Percentiles rank a stretch among this genome's conserved stretches.
phyloP scores from a whole-genome alignment of 2,329 filamentous ascomycete genomes.

The Colletotrichum shisoi region DNA sequence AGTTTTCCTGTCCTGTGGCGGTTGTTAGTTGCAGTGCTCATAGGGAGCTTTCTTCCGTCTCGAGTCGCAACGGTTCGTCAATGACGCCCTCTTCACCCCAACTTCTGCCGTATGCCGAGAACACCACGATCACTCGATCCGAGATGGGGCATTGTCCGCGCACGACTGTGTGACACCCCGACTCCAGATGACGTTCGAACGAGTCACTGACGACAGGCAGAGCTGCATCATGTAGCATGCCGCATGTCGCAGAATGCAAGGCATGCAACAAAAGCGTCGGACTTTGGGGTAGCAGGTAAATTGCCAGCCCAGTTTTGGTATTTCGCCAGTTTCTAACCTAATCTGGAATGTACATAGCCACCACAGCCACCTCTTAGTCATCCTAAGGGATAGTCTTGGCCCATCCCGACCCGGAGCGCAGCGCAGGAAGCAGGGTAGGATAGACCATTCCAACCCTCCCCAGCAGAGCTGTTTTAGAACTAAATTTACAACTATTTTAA shows the following conservation, averaged over 20 bases:
- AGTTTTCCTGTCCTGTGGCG: background rate
- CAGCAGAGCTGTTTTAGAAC: too few relatives aligned
- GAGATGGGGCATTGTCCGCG: background rate
- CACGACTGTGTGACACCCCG: background rate
- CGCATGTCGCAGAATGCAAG: background rate
- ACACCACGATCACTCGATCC: conserved; percentile 12
- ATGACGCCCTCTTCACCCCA: conserved; percentile 19
- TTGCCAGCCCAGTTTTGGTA: too few relatives aligned
- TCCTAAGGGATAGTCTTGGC: too few relatives aligned
- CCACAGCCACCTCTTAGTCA: too few relatives aligned
- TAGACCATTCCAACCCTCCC: too few relatives aligned
- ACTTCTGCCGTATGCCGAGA: conserved; percentile 4
- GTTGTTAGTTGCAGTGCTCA: too few relatives aligned
- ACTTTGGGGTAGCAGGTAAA: too few relatives aligned
- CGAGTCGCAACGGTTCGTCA: conserved; percentile 14
- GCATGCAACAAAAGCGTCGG: background rate
- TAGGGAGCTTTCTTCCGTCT: background rate
- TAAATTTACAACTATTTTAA: too few relatives aligned
- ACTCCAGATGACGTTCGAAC: conserved; percentile 27
- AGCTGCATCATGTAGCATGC: background rate
- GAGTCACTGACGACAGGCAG: background rate
- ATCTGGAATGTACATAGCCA: too few relatives aligned
- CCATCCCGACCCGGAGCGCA: too few relatives aligned
- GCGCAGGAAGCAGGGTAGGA: too few relatives aligned
- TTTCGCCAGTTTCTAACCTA: too few relatives aligned